A percentile compares a stretch with the other conserved stretches of the same genome.
Conservation (phyloP, 1,139 yeast species). For the Saccharomyces uvarum region DNA sequence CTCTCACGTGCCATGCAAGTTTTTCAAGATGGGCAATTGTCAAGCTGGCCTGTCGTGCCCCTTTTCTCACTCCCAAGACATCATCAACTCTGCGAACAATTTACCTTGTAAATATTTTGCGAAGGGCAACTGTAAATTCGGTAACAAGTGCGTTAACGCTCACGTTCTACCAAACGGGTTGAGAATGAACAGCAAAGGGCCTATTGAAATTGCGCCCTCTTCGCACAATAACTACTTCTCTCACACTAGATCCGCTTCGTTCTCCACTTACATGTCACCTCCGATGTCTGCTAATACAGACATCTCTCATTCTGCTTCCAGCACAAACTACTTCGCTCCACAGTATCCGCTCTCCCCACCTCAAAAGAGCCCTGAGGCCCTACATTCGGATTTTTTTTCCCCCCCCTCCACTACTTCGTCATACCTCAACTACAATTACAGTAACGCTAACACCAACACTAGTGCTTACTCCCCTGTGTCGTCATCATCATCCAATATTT, state of each 20-base stretch:
- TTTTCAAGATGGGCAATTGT: constrained; percentile 82
- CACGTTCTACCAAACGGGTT: constrained; percentile 86
- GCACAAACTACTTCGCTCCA: neutral
- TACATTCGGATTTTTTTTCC: neutral
- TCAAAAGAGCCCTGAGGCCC: neutral
- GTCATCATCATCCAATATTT: neutral
- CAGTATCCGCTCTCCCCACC: neutral
- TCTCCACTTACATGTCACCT: neutral
- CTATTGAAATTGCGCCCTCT: constrained; percentile 31
- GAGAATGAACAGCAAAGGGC: constrained; percentile 39
- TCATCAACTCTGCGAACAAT: constrained; percentile 39
- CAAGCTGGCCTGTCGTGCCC: constrained; percentile 93
- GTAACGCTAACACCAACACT: neutral
- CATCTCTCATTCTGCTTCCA: neutral
- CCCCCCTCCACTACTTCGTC: constrained; percentile 4
- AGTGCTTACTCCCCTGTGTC: neutral
- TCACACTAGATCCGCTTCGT: neutral
- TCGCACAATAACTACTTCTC: neutral
- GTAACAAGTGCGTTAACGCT: constrained; percentile 85
- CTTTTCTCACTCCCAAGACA: constrained; percentile 64
- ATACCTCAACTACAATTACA: neutral
- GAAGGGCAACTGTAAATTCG: constrained; percentile 92
- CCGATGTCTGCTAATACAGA: neutral
- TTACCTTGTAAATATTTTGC: constrained; percentile 89
- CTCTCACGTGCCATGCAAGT: constrained; percentile 91